These are phyloP conservation scores for Monosporascus sp. DNA, from an alignment of 2,329 filamentous ascomycete genomes.

Conservation along the genomic window DNA sequence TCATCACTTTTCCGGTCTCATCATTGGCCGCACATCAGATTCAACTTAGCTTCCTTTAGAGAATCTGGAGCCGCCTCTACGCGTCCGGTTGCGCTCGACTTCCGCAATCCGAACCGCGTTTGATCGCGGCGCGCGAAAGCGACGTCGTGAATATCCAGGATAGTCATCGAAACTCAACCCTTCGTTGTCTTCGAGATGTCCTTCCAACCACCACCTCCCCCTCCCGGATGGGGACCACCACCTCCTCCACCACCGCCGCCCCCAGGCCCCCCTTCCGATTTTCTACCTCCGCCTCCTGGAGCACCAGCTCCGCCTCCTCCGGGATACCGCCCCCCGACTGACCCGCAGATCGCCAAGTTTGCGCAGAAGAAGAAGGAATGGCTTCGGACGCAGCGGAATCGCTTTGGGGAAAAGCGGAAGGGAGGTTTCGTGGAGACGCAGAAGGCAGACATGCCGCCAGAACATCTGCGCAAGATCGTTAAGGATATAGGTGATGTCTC, in stretches of 20 bases:
- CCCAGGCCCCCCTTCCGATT: slow-evolving; percentile 49
- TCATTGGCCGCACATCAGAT: slow-evolving; percentile 6
- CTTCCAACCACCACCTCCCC: slow-evolving; percentile 50
- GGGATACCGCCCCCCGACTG: slow-evolving; percentile 72
- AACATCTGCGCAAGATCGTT: slow-evolving; percentile 97
- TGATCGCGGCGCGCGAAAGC: slow-evolving; percentile 28
- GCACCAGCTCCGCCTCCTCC: slow-evolving; percentile 71
- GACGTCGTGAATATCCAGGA: slow-evolving; percentile 14
- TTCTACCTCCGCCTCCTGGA: slow-evolving; percentile 51
- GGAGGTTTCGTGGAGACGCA: slow-evolving; percentile 96
- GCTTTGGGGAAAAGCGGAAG: slow-evolving; percentile 95
- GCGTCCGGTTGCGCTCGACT: slow-evolving; percentile 14
- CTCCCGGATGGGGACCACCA: slow-evolving; percentile 51
- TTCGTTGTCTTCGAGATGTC: slow-evolving; percentile 33
- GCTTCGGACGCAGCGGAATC: slow-evolving; percentile 83
- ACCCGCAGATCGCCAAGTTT: slow-evolving; percentile 88
- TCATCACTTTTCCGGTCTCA: slow-evolving; percentile 1
- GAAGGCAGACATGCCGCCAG: slow-evolving; percentile 97
- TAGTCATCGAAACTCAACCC: slow-evolving; percentile 17
- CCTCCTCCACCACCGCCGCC: slow-evolving; percentile 52
- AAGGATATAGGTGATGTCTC: slow-evolving; percentile 98
- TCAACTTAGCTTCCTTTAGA: slow-evolving; percentile 3
- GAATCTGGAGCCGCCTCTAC: slow-evolving; percentile 2
- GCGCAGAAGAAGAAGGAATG: slow-evolving; percentile 99
- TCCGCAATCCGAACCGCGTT: slow-evolving; percentile 20